Conservation (phyloP, 257 asterid genomes). For the Osmanthus fragrans region DNA sequence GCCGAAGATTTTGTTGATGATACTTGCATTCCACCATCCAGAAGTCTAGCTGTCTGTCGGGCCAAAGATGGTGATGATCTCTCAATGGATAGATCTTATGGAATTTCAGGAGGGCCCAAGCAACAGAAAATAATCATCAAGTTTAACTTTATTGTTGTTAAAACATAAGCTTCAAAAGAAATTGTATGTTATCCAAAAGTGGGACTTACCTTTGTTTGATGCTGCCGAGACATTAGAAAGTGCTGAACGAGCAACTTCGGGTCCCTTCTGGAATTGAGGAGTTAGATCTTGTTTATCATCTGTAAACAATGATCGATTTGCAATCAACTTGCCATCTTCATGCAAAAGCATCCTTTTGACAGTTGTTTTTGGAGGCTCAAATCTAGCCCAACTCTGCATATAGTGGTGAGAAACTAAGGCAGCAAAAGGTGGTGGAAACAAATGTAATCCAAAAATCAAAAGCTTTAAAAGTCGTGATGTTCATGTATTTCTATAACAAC, state of each 20-base stretch:
- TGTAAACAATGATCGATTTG: conserved; percentile 43
- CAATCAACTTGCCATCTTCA: conserved; percentile 51
- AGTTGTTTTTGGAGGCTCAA: conserved; percentile 75
- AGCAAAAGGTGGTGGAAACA: conserved; percentile 5
- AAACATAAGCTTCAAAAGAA: conserved; percentile 7
- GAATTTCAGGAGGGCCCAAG: conserved; percentile 41
- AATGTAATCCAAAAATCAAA: conserved; percentile 13
- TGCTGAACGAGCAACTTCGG: conserved; percentile 43
- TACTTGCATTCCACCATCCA: conserved; percentile 32
- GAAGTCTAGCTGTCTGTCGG: conserved; percentile 37
- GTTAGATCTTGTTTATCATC: conserved; percentile 46
- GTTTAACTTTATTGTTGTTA: conserved; percentile 14
- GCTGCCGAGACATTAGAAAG: conserved; percentile 30
- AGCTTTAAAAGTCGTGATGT: neutral
- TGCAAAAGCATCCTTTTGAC: conserved; percentile 65
- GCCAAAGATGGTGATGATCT: conserved; percentile 29
- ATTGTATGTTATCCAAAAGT: conserved; percentile 17
- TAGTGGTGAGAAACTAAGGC: conserved; percentile 17
- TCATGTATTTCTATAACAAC: neutral
- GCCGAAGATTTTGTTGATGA: conserved; percentile 33
- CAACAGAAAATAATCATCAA: conserved; percentile 15
- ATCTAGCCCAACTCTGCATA: conserved; percentile 75
- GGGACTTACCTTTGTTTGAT: conserved; percentile 52
- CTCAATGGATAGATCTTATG: conserved; percentile 34
- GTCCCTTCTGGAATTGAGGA: conserved; percentile 43